Percentiles rank a stretch among this genome's conserved stretches.
These are phyloP conservation scores for Rhizoctonia solani DNA, from an alignment of 1,284 basidiomycete genomes.

Conservation along the genomic window DNA sequence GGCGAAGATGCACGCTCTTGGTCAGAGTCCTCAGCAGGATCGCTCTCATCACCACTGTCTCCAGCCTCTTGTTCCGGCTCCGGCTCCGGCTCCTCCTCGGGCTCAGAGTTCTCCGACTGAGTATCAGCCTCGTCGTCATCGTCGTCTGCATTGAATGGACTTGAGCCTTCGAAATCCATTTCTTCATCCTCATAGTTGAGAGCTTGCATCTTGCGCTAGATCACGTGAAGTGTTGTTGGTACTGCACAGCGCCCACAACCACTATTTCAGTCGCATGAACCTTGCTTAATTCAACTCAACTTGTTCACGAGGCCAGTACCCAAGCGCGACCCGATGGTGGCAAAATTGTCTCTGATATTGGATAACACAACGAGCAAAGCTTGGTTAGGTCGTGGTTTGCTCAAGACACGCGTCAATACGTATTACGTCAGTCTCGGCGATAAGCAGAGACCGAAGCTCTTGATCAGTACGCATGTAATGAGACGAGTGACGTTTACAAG, in stretches of 20 bases:
- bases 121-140: slow-evolving; percentile 41
- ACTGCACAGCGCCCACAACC: not conserved
- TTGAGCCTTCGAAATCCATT: slow-evolving; percentile 35
- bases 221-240: slow-evolving; percentile 18
- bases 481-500: too few species aligned
- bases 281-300: too few species aligned
- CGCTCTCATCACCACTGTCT: slow-evolving; percentile 28
- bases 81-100: slow-evolving; percentile 39
- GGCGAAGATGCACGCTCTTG: slow-evolving; percentile 29
- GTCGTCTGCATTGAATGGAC: slow-evolving; percentile 42
- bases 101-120: slow-evolving; percentile 39
- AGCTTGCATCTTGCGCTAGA: slow-evolving; percentile 41
- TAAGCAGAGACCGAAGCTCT: too few species aligned
- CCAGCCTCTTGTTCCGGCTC: slow-evolving; percentile 37
- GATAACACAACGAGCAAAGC: too few species aligned
- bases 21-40: slow-evolving; percentile 34
- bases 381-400: too few species aligned
- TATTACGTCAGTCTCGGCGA: too few species aligned
- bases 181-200: slow-evolving; percentile 61
- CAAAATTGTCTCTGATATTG: too few species aligned
- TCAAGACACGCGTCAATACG: too few species aligned
- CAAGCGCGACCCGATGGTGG: too few species aligned
- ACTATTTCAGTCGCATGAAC: too few species aligned
- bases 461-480: too few species aligned
- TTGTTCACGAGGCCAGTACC: too few species aligned